Evolutionary conservation across 2,329 filamentous ascomycete species (phyloP).

Genomic region (Triangularia setosa): DNA sequence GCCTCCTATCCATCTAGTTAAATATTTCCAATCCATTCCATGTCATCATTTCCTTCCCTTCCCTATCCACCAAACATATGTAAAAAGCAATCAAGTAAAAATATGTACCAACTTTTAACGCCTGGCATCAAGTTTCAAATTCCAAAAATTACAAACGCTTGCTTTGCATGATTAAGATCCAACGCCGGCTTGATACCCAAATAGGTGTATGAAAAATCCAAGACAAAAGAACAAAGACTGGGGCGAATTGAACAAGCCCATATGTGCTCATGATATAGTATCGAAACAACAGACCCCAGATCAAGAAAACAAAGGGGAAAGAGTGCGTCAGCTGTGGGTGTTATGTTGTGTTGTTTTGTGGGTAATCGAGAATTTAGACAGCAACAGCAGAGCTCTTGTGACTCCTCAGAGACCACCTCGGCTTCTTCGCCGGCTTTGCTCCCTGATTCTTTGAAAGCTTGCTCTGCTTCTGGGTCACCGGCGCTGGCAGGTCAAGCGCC

Average conservation of each 20-base stretch:
- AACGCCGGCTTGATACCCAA: slow-evolving; percentile 2
- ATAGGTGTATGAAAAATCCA: no score
- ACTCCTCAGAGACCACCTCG: slow-evolving; percentile 30
- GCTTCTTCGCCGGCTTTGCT: slow-evolving; percentile 32
- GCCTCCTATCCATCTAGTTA: background rate
- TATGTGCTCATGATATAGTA: slow-evolving; percentile 12
- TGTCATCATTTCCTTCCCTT: background rate
- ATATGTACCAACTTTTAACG: slow-evolving; percentile 1
- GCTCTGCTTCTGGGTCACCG: slow-evolving; percentile 16
- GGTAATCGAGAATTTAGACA: slow-evolving; percentile 21
- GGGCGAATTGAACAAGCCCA: background rate
- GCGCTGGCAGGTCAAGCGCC: slow-evolving; percentile 9
- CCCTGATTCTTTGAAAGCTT: slow-evolving; percentile 27
- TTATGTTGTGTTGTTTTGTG: background rate
- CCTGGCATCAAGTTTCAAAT: slow-evolving; percentile 8
- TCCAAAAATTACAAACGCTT: slow-evolving; percentile 4
- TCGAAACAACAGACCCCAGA: background rate
- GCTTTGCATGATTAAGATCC: background rate
- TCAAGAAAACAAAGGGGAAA: slow-evolving; percentile 12
- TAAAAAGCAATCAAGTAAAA: background rate
- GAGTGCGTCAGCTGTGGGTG: background rate
- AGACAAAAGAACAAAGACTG: slow-evolving; percentile 8
- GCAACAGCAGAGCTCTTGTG: slow-evolving; percentile 28
- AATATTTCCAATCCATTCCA: slow-evolving; percentile 5
- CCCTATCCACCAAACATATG: background rate